Base-by-base conservation (phyloP, 352 stramenopile genomes). In the Globisporangium nagaii region DNA sequence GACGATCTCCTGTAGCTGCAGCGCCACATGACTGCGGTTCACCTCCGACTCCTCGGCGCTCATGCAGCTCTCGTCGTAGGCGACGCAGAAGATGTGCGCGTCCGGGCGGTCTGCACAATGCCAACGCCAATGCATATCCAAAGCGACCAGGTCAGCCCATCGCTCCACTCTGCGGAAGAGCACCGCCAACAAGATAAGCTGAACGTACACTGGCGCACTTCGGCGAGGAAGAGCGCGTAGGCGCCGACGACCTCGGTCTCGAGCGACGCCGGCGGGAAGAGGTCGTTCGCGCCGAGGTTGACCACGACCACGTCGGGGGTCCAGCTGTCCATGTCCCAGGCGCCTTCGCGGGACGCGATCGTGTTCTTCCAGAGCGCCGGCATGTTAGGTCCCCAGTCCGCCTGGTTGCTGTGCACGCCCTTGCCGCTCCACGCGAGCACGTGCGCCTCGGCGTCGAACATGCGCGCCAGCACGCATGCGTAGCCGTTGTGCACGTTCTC, bases 401-500 rank as follows among this genome's bases (percentile, higher is more conserved):
- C 82, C 7, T 75, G 75, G 61, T 94, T 94, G 56, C 82, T 93
- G 59, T 94, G 83, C 5, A 94, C 80, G 13, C 84, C 84, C 61
- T 94, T 94, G 31, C 83, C 84, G 51, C 78, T 93, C 84, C 84
- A 94, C 1, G 79, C 84, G 22, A 93, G 44, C n/a, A 93, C 74
- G 42, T 94, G 84, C n/a, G 81, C 70, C 55, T 94, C 84, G 15
- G 84, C 84, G 53, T 86, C 71, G 63, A 93, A 88, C 78, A 94
- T 93, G 35, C 84, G 82, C 56, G 84, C 69, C 12, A 83, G 71
- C 57, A 94, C 86, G 67, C 82, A 91, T 20, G 84, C 72, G 60
- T 90, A 94, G 42, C 79, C 76, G 49, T 94, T 94, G 68, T 92
- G 89, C 15, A 93, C 79, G 60, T 94, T 94, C 57, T 93, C 82